These are phyloP conservation scores for Verticillium isaacii DNA, from an alignment of 2,329 filamentous ascomycete species.

Conservation along the genomic window DNA sequence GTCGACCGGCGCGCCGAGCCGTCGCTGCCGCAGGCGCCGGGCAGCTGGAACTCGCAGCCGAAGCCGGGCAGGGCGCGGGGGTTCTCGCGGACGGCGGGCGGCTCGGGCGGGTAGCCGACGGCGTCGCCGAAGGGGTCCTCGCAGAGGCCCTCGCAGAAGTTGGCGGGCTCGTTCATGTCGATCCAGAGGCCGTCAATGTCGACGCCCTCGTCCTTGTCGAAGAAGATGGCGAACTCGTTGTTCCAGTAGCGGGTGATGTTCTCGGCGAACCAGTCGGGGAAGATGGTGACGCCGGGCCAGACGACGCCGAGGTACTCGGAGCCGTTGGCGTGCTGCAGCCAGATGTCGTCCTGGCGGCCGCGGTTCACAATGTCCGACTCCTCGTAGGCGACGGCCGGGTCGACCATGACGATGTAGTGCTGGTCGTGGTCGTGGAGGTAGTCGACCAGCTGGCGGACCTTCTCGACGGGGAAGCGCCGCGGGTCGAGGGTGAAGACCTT, in stretches of 20 bases:
- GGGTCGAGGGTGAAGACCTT: constrained; percentile 60
- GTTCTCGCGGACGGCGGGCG: constrained; percentile 57
- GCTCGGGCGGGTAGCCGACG: constrained; percentile 50
- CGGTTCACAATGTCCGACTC: constrained; percentile 57
- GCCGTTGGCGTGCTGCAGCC: constrained; percentile 47
- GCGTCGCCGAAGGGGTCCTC: constrained; percentile 35
- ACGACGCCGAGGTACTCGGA: constrained; percentile 60
- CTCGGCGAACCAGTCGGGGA: constrained; percentile 71
- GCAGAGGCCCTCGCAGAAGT: constrained; percentile 45
- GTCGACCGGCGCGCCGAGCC: not conserved
- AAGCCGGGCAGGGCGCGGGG: constrained; percentile 60
- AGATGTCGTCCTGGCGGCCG: constrained; percentile 40
- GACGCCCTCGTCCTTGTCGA: constrained; percentile 57
- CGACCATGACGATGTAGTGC: constrained; percentile 71
- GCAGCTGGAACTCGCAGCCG: constrained; percentile 22
- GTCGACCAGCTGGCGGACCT: constrained; percentile 55
- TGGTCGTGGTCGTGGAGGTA: constrained; percentile 60
- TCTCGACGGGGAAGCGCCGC: constrained; percentile 47
- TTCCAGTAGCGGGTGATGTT: constrained; percentile 65
- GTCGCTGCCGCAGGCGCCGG: constrained; percentile 9
- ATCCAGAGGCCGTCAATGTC: constrained; percentile 58
- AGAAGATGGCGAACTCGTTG: constrained; percentile 60
- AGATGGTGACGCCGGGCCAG: constrained; percentile 69
- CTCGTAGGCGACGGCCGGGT: constrained; percentile 60
- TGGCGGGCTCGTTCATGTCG: constrained; percentile 55